Base-by-base conservation (phyloP, 1,284 basidiomycete genomes). In the Peniophora sp. region DNA sequence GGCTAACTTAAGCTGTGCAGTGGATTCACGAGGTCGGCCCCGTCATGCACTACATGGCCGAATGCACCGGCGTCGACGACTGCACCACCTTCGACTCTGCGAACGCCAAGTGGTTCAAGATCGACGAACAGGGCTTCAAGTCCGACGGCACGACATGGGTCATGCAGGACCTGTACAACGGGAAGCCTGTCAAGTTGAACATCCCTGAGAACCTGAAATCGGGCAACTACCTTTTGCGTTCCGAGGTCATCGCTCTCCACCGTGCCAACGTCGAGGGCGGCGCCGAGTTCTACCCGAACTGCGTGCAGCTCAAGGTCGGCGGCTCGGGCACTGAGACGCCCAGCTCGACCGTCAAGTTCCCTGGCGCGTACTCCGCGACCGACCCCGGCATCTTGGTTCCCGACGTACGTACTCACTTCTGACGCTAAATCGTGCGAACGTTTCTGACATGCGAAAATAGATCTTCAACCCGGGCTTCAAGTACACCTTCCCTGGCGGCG, bases 1-100 rank as follows among this genome's bases (percentile, higher is more conserved):
- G 39, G 23, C 27, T 49, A 10, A 12, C 41, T 34, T 22, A 51
- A 17, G 49, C 52, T 46, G 51, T 36, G 41, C 50, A 86, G 81
- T 87, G 84, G 85, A 79, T 81, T 2, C 86, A 89, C 58, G 72
- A 85, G 52, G 80, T 70, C 11, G 86, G 86, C 3, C 85, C 86
- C 2, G 65, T 88, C 60, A 69, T 88, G 65, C 83, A 80, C 36
- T 89, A 89, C 62, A 74, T 89, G 74, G 75, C 84, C 0, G 70
- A 74, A 12, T 88, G 85, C 57, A 45, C 43, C n/a, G 43, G 43
- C 23, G 43, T 45, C 43, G 14, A 20, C 8, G 78, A 76, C 1
- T 61, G 66, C 22, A 68, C 69, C 0, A 67, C 76, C 1, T 86
- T 81, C 63, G 70, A 87, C 58, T 59, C 75, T 2, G 67, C 71